phyloP scores from a whole-genome alignment of 2,329 filamentous ascomycete species.

The Aspergillus proliferans region DNA sequence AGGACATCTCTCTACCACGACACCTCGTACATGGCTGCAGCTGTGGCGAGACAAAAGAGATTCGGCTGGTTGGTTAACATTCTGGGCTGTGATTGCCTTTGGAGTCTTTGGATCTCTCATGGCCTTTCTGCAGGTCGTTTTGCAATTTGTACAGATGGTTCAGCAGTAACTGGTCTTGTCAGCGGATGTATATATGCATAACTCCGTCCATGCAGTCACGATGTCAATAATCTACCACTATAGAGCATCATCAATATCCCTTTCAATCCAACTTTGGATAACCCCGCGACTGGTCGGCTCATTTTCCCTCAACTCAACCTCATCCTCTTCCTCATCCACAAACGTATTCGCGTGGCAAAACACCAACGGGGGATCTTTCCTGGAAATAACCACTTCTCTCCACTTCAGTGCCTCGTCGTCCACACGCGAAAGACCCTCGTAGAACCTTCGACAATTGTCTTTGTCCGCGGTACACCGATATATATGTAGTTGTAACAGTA shows the following conservation, averaged over 20 bases:
- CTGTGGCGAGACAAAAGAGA: conserved; percentile 1
- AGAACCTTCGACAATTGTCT: conserved; percentile 48
- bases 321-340: conserved; percentile 33
- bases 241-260: conserved; percentile 13
- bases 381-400: conserved; percentile 50
- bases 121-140: conserved; percentile 3
- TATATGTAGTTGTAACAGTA: conserved; percentile 55
- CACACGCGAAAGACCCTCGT: conserved; percentile 53
- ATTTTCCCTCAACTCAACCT: conserved; percentile 53
- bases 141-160: neutral
- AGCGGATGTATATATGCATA: too few species aligned
- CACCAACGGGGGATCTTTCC: conserved; percentile 48
- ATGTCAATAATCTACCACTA: too few species aligned
- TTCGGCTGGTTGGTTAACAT: conserved; percentile 1
- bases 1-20: neutral
- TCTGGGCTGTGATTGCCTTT: conserved; percentile 5
- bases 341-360: conserved; percentile 61
- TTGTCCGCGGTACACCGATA: conserved; percentile 59
- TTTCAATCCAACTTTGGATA: conserved; percentile 45
- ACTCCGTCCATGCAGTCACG: too few species aligned
- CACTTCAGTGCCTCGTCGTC: conserved; percentile 49
- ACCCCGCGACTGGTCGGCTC: conserved; percentile 50
- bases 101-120: conserved; percentile 2
- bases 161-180: neutral
- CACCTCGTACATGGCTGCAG: neutral